Percentiles rank a stretch among this genome's conserved stretches.
These are phyloP conservation scores for Saccharum hybrid DNA, from an alignment of 202 grass and related monocot species.

Conservation along the genomic window DNA sequence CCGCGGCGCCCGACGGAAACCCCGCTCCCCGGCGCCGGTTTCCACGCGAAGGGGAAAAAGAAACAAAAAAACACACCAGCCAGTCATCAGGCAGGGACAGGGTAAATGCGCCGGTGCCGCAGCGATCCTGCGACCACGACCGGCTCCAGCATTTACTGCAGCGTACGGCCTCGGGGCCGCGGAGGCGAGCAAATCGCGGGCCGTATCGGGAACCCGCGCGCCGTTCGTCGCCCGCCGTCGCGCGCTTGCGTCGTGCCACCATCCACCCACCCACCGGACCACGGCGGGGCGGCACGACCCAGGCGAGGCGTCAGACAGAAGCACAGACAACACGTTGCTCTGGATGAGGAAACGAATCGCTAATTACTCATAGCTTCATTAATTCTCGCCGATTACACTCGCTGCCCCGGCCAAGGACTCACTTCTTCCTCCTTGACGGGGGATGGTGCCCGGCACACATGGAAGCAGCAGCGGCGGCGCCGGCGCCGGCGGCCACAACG, in stretches of 20 bases:
- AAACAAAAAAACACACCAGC: not conserved
- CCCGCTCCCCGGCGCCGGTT: not conserved
- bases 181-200: slow-evolving; percentile 62
- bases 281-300: too few relatives aligned
- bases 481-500: too few relatives aligned
- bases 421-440: slow-evolving; percentile 49
- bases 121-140: too few relatives aligned
- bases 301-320: too few relatives aligned
- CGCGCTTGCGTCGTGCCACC: too few relatives aligned
- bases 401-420: slow-evolving; percentile 38
- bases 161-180: slow-evolving; percentile 32
- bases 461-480: not conserved
- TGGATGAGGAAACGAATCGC: not conserved
- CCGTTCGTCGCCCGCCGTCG: not conserved
- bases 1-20: not conserved
- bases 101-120: not conserved
- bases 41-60: not conserved
- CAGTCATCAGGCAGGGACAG: too few relatives aligned
- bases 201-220: slow-evolving; percentile 44
- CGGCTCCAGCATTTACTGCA: slow-evolving; percentile 32
- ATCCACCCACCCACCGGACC: too few relatives aligned
- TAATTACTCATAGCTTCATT: slow-evolving; percentile 32
- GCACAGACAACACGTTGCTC: too few relatives aligned
- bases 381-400: slow-evolving; percentile 34
- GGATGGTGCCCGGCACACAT: not conserved